Base-by-base conservation (phyloP, 2,329 filamentous ascomycete species). In the Alternaria triticina region DNA sequence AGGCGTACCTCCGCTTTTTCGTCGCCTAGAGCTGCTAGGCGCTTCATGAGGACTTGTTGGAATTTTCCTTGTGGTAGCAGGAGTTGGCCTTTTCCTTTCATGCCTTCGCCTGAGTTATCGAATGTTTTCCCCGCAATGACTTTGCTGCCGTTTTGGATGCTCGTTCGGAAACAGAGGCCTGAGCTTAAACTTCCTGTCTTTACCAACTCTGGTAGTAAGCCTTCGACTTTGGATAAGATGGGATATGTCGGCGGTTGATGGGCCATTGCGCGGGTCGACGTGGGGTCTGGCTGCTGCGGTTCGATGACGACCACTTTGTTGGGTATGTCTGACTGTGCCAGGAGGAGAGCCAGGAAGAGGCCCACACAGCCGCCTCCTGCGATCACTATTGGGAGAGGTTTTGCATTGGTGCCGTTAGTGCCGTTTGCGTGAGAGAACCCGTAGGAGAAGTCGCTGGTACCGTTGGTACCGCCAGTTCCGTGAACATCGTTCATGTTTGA, bases 311-410 rank as follows among this genome's bases (percentile, higher is more conserved):
- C 65, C 44, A 82, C 67, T 12, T 65, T 67, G 44, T 78, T 76
- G 17, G 74, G 69, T 12, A 81, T 74, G 7, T 70, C 60, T 3
- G 76, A 74, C 59, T 79, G 73, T 2, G 73, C 69, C 44, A 83
- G 77, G 22, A 80, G 76, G 27, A 82, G 74, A 5, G 79, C 79
- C 45, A 81, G 77, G 55, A 83, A 78, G 22, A 81, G 78, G 20
- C 81, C 81, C 3, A 81, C 78, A 50, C 78, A 80, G 22, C 80
- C 81, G 8, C 79, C 81, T 43, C 81, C 81, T 46, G 80, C 74
- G 44, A 82, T 74, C 9, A 82, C 65, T 20, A 82, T 70, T 9
- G 74, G 75, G 7, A 72, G 69, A 0, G 56, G 12, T 20, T 40
- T 50, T 8, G 56, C 13, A 43, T 17, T 45, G 22, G 15, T 17